These are phyloP conservation scores for Musa troglodytarum DNA, from an alignment of 176 grass and related monocot species.

Conservation along the genomic window DNA sequence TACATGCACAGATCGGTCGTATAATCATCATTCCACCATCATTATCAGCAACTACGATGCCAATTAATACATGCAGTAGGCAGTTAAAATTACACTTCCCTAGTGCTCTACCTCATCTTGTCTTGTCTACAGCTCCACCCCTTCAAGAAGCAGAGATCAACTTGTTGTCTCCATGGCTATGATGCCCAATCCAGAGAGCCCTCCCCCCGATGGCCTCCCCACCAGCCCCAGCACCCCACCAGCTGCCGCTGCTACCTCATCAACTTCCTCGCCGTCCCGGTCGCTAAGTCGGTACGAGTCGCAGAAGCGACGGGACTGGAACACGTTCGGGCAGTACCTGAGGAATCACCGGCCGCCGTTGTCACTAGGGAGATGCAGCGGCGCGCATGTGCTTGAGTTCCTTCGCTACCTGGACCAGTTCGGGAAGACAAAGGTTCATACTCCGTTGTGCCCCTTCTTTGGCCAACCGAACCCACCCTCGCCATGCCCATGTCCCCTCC, in stretches of 20 bases:
- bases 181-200: neutral
- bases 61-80: neutral
- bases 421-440: neutral
- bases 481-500: neutral
- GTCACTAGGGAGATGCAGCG: neutral
- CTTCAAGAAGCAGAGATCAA: too few relatives aligned
- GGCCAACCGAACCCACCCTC: neutral
- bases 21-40: neutral
- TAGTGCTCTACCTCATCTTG: too few relatives aligned
- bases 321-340: constrained; percentile 4
- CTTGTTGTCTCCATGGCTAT: neutral
- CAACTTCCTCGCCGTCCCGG: neutral
- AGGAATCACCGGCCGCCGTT: neutral
- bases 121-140: too few relatives aligned
- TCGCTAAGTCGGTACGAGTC: constrained; percentile 2
- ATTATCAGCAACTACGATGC: neutral
- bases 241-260: neutral
- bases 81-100: too few relatives aligned
- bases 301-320: constrained; percentile 10
- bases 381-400: neutral
- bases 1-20: neutral
- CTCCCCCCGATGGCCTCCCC: neutral
- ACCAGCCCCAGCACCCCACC: neutral
- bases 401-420: neutral
- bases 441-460: neutral